phyloP scores from a whole-genome alignment of 768 basidiomycete species.

The Steccherinum ochraceum region DNA sequence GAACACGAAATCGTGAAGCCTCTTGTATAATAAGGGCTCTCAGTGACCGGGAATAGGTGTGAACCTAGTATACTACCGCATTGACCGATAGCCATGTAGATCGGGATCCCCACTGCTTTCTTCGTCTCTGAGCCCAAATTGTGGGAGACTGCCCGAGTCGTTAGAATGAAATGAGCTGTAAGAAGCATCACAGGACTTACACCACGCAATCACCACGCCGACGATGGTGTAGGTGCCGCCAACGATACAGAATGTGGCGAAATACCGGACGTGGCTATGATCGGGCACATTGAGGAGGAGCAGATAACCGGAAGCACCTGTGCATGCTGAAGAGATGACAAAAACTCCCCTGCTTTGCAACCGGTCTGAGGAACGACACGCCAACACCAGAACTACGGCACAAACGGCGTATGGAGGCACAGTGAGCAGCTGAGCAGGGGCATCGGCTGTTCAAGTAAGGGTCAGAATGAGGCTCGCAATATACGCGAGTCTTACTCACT shows the following conservation, averaged over 20 bases:
- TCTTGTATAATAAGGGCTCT: slow-evolving; percentile 33
- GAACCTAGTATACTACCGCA: slow-evolving; percentile 34
- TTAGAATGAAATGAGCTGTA: background rate
- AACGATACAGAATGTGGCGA: slow-evolving; percentile 72
- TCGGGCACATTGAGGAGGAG: slow-evolving; percentile 47
- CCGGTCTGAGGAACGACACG: slow-evolving; percentile 60
- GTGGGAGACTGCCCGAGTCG: slow-evolving; percentile 21
- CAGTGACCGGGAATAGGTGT: slow-evolving; percentile 34
- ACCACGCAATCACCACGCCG: slow-evolving; percentile 73
- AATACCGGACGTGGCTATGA: slow-evolving; percentile 64
- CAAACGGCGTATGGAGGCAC: slow-evolving; percentile 79
- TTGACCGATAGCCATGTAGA: slow-evolving; percentile 38
- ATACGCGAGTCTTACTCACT: slow-evolving; percentile 37
- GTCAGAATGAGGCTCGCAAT: background rate
- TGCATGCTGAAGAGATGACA: slow-evolving; percentile 35
- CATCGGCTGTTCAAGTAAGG: slow-evolving; percentile 39
- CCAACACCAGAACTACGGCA: slow-evolving; percentile 49
- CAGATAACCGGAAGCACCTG: slow-evolving; percentile 61
- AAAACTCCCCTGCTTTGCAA: slow-evolving; percentile 54
- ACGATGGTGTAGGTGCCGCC: slow-evolving; percentile 74
- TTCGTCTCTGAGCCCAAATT: slow-evolving; percentile 41
- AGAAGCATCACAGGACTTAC: slow-evolving; percentile 32
- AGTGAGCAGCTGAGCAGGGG: slow-evolving; percentile 64
- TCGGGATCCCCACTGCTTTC: slow-evolving; percentile 33
- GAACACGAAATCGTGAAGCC: slow-evolving; percentile 14